Conservation (phyloP, 2,329 filamentous ascomycete genomes). For the Scleromitrula shiraiana region DNA sequence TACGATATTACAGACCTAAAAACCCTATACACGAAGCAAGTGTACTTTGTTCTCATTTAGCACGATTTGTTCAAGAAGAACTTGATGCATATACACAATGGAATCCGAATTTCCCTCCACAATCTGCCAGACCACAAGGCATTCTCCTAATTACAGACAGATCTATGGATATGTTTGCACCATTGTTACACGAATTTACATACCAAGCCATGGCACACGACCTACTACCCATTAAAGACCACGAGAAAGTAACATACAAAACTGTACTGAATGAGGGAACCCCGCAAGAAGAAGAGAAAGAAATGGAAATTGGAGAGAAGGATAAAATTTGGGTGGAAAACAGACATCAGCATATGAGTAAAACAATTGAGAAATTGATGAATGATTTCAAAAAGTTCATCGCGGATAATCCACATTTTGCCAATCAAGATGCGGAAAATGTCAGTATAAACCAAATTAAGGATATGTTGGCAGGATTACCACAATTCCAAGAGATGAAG, state of each 20-base stretch:
- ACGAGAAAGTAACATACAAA: constrained; percentile 79
- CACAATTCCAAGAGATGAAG: constrained; percentile 93
- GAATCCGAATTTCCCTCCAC: constrained; percentile 77
- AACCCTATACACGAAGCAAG: constrained; percentile 75
- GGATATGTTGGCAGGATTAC: constrained; percentile 91
- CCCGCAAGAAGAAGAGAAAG: constrained; percentile 66
- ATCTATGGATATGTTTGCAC: constrained; percentile 85
- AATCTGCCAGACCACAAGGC: constrained; percentile 68
- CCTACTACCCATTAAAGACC: constrained; percentile 78
- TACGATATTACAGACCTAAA: constrained; percentile 79
- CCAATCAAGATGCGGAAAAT: constrained; percentile 59
- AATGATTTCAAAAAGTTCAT: constrained; percentile 89
- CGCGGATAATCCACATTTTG: constrained; percentile 85
- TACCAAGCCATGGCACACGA: constrained; percentile 99
- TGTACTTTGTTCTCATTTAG: constrained; percentile 80
- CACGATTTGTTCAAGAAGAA: constrained; percentile 84
- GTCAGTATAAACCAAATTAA: constrained; percentile 85
- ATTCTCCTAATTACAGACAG: constrained; percentile 83
- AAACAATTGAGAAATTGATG: constrained; percentile 90
- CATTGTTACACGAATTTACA: constrained; percentile 89
- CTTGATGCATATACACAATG: constrained; percentile 82
- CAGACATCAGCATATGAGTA: constrained; percentile 93
- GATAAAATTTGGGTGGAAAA: constrained; percentile 96
- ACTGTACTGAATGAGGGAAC: constrained; percentile 70
- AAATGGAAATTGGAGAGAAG: constrained; percentile 83